Conservation (phyloP, 2,329 filamentous ascomycete genomes). For the Penicillium thymicola region DNA sequence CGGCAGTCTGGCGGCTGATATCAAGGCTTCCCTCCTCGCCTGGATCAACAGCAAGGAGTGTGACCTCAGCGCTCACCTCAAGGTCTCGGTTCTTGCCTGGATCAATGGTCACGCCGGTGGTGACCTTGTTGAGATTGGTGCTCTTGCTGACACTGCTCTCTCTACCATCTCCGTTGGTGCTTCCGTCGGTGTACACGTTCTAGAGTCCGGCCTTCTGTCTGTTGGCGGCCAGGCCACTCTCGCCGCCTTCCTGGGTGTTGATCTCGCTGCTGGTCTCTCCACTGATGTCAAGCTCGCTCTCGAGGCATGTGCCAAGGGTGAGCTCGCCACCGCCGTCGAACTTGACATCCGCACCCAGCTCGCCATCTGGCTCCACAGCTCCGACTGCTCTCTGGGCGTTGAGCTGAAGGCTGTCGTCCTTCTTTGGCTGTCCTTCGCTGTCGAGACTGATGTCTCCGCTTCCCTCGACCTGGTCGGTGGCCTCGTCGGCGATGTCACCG, state of each 20-base stretch:
- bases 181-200: constrained; percentile 30
- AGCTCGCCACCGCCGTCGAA: constrained; percentile 27
- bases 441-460: constrained; percentile 27
- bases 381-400: constrained; percentile 32
- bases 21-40: constrained; percentile 31
- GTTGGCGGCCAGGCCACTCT: constrained; percentile 30
- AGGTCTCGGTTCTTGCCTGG: constrained; percentile 33
- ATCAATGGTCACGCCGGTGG: constrained; percentile 27
- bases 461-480: constrained; percentile 27
- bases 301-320: constrained; percentile 28
- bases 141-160: constrained; percentile 29
- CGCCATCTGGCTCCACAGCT: constrained; percentile 32
- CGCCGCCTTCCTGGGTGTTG: constrained; percentile 33
- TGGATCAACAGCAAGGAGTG: constrained; percentile 31
- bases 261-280: constrained; percentile 26
- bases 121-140: constrained; percentile 29
- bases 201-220: constrained; percentile 29
- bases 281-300: constrained; percentile 30
- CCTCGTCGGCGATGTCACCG: constrained; percentile 29
- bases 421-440: constrained; percentile 36
- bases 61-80: constrained; percentile 28
- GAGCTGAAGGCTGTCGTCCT: constrained; percentile 38
- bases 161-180: constrained; percentile 34
- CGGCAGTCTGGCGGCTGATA: constrained; percentile 29
- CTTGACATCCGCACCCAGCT: constrained; percentile 31